Base-by-base conservation (phyloP, 2,329 filamentous ascomycete species). In the Pyrenophora graminea region DNA sequence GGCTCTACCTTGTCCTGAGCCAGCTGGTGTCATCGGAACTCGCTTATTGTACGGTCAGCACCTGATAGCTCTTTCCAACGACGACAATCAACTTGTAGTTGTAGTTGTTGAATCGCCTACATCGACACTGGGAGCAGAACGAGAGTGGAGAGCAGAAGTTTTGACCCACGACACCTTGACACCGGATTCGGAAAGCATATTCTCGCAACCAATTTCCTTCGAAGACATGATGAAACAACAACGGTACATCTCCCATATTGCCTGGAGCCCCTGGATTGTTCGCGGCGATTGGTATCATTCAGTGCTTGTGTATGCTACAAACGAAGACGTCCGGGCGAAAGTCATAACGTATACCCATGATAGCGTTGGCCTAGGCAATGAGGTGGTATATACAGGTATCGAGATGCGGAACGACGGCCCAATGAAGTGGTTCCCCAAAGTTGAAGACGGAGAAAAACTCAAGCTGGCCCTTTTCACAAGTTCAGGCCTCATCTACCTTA, bases 261-360 rank as follows among this genome's bases (percentile, higher is more conserved):
- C 69, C 5, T 77, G 74, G 74, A 74, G 74, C 52, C 73, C 74
- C 3, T 76, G 74, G 74, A 45, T 59, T 25, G 30, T 47, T 1
- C 47, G 47, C 6, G 55, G 53, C 0, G 56, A 56, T 7, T 52
- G 52, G 6, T 48, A 55, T n/a, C 53, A 59, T 12, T 70, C 73
- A 9, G 56, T 75, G 8, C 27, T 76, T 3, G 67, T 67, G 6
- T 75, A 74, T 49, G 66, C 69, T 6, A 70, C 71, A 17, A 72
- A 74, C 43, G 45, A 65, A 39, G 62, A 70, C 39, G 58, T 72
- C 3, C 62, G 62, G 27, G 62, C 61, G 18, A 64, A 64, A 43
- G 39, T 59, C 2, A 46, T 72, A 12, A 61, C 41, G 3, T 62
- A 58, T 33, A 48, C 27, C 3, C 32, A 52, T 10, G 58, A 58